phyloP scores from a whole-genome alignment of 1,139 yeast species.

The Geotrichum carabidarum region DNA sequence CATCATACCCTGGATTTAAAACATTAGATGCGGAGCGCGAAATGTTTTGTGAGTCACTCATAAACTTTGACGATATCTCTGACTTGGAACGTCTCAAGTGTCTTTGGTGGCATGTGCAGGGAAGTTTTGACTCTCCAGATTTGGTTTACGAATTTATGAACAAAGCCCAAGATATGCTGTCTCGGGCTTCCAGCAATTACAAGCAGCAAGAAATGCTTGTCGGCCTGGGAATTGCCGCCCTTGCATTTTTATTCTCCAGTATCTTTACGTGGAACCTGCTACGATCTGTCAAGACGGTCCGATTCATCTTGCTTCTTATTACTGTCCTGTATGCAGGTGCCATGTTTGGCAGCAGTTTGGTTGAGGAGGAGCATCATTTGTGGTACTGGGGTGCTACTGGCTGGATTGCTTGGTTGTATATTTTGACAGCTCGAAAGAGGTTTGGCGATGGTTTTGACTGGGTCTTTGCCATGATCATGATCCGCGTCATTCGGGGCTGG shows the following conservation, averaged over 20 bases:
- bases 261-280: constrained; percentile 15
- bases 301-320: constrained; percentile 35
- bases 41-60: constrained; percentile 22
- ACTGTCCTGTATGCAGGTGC: constrained; percentile 49
- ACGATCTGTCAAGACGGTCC: constrained; percentile 17
- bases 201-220: constrained; percentile 47
- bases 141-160: constrained; percentile 11
- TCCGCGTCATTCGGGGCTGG: constrained; percentile 77
- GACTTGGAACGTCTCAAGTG: constrained; percentile 29
- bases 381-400: constrained; percentile 80
- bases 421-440: constrained; percentile 28
- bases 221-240: constrained; percentile 44
- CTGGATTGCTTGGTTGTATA: constrained; percentile 33
- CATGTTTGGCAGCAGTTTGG: constrained; percentile 82
- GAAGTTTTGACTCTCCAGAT: constrained; percentile 8
- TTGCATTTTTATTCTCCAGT: constrained; percentile 26
- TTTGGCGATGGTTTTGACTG: constrained; percentile 32
- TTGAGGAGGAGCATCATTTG: constrained; percentile 95
- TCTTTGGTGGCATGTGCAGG: constrained; percentile 23
- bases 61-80: constrained; percentile 21
- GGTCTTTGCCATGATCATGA: constrained; percentile 39
- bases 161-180: constrained; percentile 47
- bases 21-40: constrained; percentile 16
- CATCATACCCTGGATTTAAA: constrained; percentile 23
- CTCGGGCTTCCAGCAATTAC: constrained; percentile 71